A percentile compares a stretch with the other conserved stretches of the same genome.
Evolutionary conservation across 1,284 basidiomycete species (phyloP).

Genomic region (Papiliotrema laurentii): DNA sequence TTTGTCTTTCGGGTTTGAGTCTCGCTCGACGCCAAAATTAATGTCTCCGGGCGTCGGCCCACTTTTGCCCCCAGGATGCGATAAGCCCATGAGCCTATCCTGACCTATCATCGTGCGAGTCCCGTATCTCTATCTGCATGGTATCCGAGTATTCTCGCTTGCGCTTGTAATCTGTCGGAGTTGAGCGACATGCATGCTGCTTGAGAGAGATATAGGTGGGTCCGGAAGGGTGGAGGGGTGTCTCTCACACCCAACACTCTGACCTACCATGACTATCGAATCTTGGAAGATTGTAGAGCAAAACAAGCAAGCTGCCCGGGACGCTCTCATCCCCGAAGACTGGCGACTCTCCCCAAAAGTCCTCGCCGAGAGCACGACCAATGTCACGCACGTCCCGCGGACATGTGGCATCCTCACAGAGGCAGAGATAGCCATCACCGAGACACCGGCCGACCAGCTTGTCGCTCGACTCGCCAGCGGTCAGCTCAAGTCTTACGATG

Average conservation of each 20-base stretch:
- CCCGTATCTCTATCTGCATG: too few relatives aligned
- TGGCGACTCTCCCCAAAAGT: slow-evolving; percentile 53
- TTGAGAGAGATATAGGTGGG: too few relatives aligned
- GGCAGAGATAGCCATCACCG: slow-evolving; percentile 65
- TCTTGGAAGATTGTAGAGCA: slow-evolving; percentile 55
- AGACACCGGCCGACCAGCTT: slow-evolving; percentile 39
- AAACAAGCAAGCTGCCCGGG: slow-evolving; percentile 55
- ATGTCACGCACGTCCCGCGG: slow-evolving; percentile 58
- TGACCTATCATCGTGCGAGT: too few relatives aligned
- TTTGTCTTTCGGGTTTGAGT: too few relatives aligned
- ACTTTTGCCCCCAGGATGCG: too few relatives aligned
- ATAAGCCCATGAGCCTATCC: too few relatives aligned
- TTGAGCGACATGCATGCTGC: too few relatives aligned
- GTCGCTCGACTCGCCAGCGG: slow-evolving; percentile 24
- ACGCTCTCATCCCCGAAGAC: slow-evolving; percentile 57
- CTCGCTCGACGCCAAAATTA: too few relatives aligned
- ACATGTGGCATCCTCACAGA: slow-evolving; percentile 58
- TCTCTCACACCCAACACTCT: background rate
- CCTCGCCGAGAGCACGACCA: slow-evolving; percentile 31
- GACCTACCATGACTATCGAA: slow-evolving; percentile 1
- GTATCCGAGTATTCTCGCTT: too few relatives aligned
- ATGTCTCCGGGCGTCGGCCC: too few relatives aligned
- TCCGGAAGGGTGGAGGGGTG: background rate
- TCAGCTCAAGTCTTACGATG: slow-evolving; percentile 25
- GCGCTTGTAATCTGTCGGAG: too few relatives aligned